Conservation (phyloP, 139 green algal genomes). For the Haematococcus sp. region DNA sequence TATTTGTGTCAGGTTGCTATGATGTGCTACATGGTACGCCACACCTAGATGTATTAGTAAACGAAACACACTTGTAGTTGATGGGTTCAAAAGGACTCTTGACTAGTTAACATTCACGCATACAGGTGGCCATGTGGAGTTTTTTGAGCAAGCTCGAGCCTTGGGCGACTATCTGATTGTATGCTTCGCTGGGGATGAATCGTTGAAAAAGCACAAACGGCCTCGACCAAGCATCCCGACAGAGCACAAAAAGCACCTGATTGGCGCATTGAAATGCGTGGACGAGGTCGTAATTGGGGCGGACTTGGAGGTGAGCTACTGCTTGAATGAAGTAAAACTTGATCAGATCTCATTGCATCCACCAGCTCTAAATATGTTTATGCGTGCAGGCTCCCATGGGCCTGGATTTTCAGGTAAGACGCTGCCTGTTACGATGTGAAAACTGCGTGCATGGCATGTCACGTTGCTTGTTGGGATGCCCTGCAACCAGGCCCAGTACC, state of each 20-base stretch:
- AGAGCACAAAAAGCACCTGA: constrained; percentile 25
- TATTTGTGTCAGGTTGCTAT: constrained; percentile 27
- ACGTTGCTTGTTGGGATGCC: no score
- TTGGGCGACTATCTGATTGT: constrained; percentile 29
- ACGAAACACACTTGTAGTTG: no score
- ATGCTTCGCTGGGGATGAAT: constrained; percentile 26
- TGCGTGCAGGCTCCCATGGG: constrained; percentile 4
- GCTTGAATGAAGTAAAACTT: neutral
- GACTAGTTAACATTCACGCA: no score
- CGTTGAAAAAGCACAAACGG: constrained; percentile 23
- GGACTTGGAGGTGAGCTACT: neutral
- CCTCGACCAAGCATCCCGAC: constrained; percentile 14
- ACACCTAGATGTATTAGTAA: no score
- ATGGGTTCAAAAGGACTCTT: no score
- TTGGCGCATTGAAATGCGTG: constrained; percentile 21
- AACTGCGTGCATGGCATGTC: no score
- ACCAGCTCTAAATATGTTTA: no score
- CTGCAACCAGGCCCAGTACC: no score
- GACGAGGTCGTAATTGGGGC: constrained; percentile 37
- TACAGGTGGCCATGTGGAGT: constrained; percentile 35
- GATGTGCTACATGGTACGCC: constrained; percentile 19
- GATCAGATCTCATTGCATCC: no score
- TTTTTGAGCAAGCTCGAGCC: constrained; percentile 24
- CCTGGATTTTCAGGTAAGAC: constrained; percentile 38
- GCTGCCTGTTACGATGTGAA: no score